A percentile compares a stretch with the other conserved stretches of the same genome.
Evolutionary conservation across 2,329 filamentous ascomycete genomes (phyloP).

Genomic region (Epichloe brachyelytri): DNA sequence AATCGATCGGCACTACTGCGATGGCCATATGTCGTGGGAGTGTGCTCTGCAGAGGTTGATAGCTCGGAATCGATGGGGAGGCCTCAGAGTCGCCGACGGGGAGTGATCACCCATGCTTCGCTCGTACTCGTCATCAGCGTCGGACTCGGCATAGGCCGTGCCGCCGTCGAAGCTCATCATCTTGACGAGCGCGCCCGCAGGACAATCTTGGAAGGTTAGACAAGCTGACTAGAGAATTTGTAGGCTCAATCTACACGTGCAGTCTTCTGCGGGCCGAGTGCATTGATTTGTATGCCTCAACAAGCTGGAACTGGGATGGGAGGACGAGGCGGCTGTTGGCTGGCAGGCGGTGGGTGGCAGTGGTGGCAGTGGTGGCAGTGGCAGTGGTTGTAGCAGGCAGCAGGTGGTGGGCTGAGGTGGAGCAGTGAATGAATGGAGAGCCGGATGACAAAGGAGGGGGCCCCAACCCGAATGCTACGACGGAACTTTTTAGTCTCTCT

Average conservation of each 20-base stretch:
- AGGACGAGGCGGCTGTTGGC: conserved; percentile 3
- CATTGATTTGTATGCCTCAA: not conserved
- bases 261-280: not conserved
- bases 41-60: conserved; percentile 57
- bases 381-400: not conserved
- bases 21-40: conserved; percentile 65
- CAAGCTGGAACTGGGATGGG: not conserved
- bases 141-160: conserved; percentile 64
- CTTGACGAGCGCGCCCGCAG: conserved; percentile 7
- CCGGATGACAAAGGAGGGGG: conserved; percentile 3
- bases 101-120: conserved; percentile 55
- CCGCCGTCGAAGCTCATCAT: conserved; percentile 51
- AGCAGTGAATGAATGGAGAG: not conserved
- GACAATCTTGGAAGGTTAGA: not conserved
- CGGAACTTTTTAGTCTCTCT: not conserved
- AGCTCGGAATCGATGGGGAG: conserved; percentile 60
- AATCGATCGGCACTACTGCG: conserved; percentile 50
- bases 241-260: not conserved
- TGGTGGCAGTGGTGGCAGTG: not conserved
- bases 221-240: not conserved
- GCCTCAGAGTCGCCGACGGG: conserved; percentile 54
- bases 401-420: conserved; percentile 1
- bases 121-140: conserved; percentile 76
- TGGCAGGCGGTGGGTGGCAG: not conserved
- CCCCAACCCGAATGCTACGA: no score